Conservation (phyloP, 2,329 filamentous ascomycete genomes). For the Neofusicoccum parvum region DNA sequence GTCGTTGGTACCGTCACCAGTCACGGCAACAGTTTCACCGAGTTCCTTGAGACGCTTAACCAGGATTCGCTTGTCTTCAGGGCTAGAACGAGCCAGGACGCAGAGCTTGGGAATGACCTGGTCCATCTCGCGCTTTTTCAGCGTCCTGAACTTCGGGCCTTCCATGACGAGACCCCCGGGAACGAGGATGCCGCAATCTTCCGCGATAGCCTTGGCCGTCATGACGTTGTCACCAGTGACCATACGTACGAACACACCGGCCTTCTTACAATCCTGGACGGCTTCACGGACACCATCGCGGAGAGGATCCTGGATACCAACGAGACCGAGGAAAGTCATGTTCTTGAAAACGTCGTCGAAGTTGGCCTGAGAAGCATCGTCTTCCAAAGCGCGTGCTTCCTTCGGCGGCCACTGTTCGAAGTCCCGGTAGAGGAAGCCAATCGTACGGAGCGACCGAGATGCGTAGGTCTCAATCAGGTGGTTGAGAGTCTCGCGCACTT, state of each 20-base stretch:
- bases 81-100: conserved; percentile 69
- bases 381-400: conserved; percentile 59
- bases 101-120: conserved; percentile 64
- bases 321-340: conserved; percentile 74
- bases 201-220: conserved; percentile 50
- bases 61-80: conserved; percentile 68
- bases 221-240: conserved; percentile 51
- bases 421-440: conserved; percentile 80
- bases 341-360: conserved; percentile 70
- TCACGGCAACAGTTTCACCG: conserved; percentile 52
- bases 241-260: conserved; percentile 53
- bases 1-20: conserved; percentile 46
- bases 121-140: conserved; percentile 64
- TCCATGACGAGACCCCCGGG: conserved; percentile 43
- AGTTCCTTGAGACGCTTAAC: conserved; percentile 66
- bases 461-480: conserved; percentile 77
- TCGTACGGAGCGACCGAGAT: conserved; percentile 77
- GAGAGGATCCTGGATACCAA: conserved; percentile 84
- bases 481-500: conserved; percentile 62
- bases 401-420: conserved; percentile 81
- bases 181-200: conserved; percentile 49
- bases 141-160: conserved; percentile 47
- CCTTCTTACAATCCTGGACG: conserved; percentile 47
- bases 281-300: conserved; percentile 71
- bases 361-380: conserved; percentile 63